These are phyloP conservation scores for Bryoerythrophyllum caledonicum DNA, from an alignment of 225 moss, liverwort and hornwort genomes.

Conservation along the genomic window DNA sequence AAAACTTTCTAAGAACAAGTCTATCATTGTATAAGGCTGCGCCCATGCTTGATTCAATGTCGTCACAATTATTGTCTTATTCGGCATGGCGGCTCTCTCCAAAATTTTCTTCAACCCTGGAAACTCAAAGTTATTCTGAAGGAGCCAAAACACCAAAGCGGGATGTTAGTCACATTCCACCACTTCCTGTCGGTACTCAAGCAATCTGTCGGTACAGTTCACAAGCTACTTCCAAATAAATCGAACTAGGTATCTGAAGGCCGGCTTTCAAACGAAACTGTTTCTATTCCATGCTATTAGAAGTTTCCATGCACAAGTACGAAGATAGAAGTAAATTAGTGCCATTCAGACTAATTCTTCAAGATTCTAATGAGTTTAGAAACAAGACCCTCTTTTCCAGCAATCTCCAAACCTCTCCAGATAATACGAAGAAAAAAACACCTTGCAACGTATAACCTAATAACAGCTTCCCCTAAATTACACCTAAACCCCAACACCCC, in stretches of 20 bases:
- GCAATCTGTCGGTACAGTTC: background rate
- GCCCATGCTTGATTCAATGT: slow-evolving; percentile 97
- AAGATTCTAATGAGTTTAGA: no score
- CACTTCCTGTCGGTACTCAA: background rate
- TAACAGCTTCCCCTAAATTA: background rate
- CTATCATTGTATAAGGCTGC: slow-evolving; percentile 84
- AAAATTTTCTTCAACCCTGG: slow-evolving; percentile 64
- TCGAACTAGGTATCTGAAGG: no score
- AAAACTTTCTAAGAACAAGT: slow-evolving; percentile 86
- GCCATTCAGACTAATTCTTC: no score
- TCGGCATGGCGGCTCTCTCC: slow-evolving; percentile 64
- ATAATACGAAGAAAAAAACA: background rate
- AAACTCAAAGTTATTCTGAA: slow-evolving; percentile 44
- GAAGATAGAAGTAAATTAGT: no score
- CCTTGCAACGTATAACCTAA: background rate
- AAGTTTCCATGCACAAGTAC: no score
- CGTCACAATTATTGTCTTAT: slow-evolving; percentile 82
- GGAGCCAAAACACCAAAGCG: slow-evolving; percentile 15
- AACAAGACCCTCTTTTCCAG: background rate
- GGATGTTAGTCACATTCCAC: slow-evolving; percentile 9
- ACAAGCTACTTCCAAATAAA: no score
- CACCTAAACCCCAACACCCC: slow-evolving; percentile 16
- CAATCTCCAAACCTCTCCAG: background rate
- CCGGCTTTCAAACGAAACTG: no score
- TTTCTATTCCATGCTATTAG: no score